Percentiles rank a stretch among this genome's conserved stretches.
phyloP scores from a whole-genome alignment of 1,139 yeast species.

The Candida dubliniensis region DNA sequence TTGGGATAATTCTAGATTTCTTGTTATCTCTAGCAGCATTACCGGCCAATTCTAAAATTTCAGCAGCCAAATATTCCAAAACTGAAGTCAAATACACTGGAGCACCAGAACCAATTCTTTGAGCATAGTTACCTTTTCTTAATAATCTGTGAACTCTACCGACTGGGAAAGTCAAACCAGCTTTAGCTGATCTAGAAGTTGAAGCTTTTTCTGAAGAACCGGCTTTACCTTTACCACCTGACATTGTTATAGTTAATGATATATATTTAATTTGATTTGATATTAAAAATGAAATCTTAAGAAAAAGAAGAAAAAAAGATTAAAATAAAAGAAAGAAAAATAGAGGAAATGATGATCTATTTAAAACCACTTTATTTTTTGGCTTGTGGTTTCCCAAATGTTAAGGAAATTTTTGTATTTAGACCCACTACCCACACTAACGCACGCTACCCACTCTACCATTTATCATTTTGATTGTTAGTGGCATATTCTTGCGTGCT shows the following conservation, averaged over 20 bases:
- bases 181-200: slow-evolving; percentile 54
- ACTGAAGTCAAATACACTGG: slow-evolving; percentile 56
- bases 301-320: slow-evolving; percentile 10
- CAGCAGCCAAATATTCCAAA: slow-evolving; percentile 54
- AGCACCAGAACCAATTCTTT: slow-evolving; percentile 58
- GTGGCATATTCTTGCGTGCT: slow-evolving; percentile 2
- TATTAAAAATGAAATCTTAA: slow-evolving; percentile 4
- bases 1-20: slow-evolving; percentile 57
- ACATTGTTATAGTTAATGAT: slow-evolving; percentile 31
- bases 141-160: slow-evolving; percentile 58
- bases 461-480: neutral
- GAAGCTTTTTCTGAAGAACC: slow-evolving; percentile 54
- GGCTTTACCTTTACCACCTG: slow-evolving; percentile 58
- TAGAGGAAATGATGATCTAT: slow-evolving; percentile 3
- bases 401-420: neutral
- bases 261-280: slow-evolving; percentile 4
- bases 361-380: slow-evolving; percentile 1
- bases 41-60: slow-evolving; percentile 57
- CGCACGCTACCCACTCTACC: no score
- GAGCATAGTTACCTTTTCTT: slow-evolving; percentile 57
- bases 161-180: slow-evolving; percentile 57
- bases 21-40: slow-evolving; percentile 60
- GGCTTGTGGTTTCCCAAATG: neutral
- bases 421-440: no score
- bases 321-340: slow-evolving; percentile 1